Evolutionary conservation across 2,329 filamentous ascomycete species (phyloP), one percentile per base, ranked within the genome.

Genomic region (Coleophoma crateriformis): DNA sequence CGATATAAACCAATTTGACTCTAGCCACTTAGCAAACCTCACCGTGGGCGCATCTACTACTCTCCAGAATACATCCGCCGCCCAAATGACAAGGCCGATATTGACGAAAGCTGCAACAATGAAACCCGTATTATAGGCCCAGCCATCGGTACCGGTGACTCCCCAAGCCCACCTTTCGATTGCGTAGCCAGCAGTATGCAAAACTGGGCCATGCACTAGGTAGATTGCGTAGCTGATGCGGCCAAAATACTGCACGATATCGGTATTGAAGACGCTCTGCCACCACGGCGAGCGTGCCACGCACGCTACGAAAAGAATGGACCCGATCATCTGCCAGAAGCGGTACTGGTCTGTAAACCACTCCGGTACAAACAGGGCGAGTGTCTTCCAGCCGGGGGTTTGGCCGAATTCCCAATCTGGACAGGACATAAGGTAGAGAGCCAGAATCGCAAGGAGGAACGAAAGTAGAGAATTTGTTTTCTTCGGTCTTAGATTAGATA

Each of bases 21-120:
- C 75, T 33, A 76, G 49, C 67, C 71, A 73, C 33, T 71, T 64
- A 4, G 73, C 69, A 54, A 78, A 69, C 39, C 66, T 67, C 8
- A 77, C 65, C 62, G 71, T 68, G 2, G 70, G 71, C 6, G 67
- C 60, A 60, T 82, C 79, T 10, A 82, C 69, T 1, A 64, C 62
- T 20, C 78, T 69, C 75, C 77, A 81, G 55, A 81, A 81, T 8
- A 82, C 52, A 60, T 83, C 79, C 2, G 75, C 75, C 10, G 69
- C 67, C 75, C 78, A 82, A 35, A 52, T n/a, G n/a, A 33, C 32
- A 2, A 67, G 56, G 5, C 60, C 60, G 2, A 70, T 46, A 8
- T 82, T 66, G 1, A 74, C 63, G 22, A 73, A 58, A 4, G 67
- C 68, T 5, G 67, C 20, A 5, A 69, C 8, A 3, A 60, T n/a